These are phyloP conservation scores for Juglanconis juglandina DNA, from an alignment of 2,329 filamentous ascomycete genomes.

Conservation along the genomic window DNA sequence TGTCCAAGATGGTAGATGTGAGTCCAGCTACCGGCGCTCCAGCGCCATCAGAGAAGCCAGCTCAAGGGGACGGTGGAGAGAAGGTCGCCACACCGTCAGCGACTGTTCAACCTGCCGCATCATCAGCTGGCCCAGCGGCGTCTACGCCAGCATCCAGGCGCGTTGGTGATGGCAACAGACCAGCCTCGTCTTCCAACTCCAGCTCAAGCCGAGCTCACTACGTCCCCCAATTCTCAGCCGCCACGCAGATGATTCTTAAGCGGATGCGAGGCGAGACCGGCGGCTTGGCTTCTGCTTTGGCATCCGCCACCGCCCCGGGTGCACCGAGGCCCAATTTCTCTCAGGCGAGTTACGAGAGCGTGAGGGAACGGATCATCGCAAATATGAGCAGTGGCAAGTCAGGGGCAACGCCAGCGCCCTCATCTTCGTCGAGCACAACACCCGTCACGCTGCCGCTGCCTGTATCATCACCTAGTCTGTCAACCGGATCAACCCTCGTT, in stretches of 20 bases:
- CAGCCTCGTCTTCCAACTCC: constrained; percentile 68
- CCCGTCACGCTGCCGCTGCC: constrained; percentile 12
- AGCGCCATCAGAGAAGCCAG: neutral
- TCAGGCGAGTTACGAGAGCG: constrained; percentile 35
- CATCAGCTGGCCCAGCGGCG: neutral
- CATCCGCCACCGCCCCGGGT: constrained; percentile 21
- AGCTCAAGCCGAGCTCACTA: constrained; percentile 59
- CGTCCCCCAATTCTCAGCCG: constrained; percentile 16
- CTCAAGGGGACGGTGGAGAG: neutral
- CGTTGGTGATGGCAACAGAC: constrained; percentile 2
- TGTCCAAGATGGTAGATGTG: neutral
- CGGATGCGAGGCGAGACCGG: constrained; percentile 24
- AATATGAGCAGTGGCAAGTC: constrained; percentile 34
- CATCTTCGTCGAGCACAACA: constrained; percentile 1
- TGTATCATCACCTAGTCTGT: constrained; percentile 3
- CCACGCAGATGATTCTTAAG: constrained; percentile 22
- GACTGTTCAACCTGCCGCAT: neutral
- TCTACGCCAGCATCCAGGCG: neutral
- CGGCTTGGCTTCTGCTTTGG: constrained; percentile 24
- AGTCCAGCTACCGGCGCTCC: neutral
- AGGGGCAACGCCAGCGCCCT: constrained; percentile 32
- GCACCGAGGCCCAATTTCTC: constrained; percentile 24
- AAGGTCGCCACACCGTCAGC: neutral
- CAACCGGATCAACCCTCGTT: neutral
- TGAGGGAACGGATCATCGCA: constrained; percentile 37